phyloP scores from a whole-genome alignment of 306 rosid genomes.

The Prunus mongolica region DNA sequence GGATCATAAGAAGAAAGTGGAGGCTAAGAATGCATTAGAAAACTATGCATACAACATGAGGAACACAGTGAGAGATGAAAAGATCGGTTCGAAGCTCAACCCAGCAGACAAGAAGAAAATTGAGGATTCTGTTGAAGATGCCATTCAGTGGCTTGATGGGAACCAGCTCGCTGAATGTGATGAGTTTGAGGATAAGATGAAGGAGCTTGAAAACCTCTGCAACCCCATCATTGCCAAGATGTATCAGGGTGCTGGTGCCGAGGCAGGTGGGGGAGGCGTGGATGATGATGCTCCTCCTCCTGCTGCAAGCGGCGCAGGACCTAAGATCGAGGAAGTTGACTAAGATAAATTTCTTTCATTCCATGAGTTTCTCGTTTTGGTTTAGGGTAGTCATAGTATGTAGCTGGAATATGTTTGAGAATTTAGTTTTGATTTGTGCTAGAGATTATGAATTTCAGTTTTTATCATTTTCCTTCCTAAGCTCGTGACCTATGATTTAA shows the following conservation, averaged over 20 bases:
- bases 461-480: not conserved
- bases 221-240: slow-evolving; percentile 30
- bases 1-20: slow-evolving; percentile 27
- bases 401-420: not conserved
- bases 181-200: slow-evolving; percentile 31
- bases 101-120: slow-evolving; percentile 25
- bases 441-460: not conserved
- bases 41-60: slow-evolving; percentile 28
- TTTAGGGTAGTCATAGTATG: not conserved
- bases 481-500: not conserved
- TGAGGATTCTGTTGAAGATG: slow-evolving; percentile 15
- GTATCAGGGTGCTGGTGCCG: slow-evolving; percentile 20
- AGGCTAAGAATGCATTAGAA: slow-evolving; percentile 28
- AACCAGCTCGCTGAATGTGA: slow-evolving; percentile 28
- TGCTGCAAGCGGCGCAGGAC: slow-evolving; percentile 18
- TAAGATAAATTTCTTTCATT: not conserved
- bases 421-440: not conserved
- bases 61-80: slow-evolving; percentile 29
- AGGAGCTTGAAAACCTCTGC: slow-evolving; percentile 28
- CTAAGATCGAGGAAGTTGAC: slow-evolving; percentile 40
- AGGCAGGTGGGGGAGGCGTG: not conserved
- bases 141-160: slow-evolving; percentile 24
- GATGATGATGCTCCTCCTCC: slow-evolving; percentile 20
- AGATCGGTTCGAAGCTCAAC: slow-evolving; percentile 15
- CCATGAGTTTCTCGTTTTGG: not conserved